phyloP scores from a whole-genome alignment of 306 rosid genomes.

The Mimosa pudica region DNA sequence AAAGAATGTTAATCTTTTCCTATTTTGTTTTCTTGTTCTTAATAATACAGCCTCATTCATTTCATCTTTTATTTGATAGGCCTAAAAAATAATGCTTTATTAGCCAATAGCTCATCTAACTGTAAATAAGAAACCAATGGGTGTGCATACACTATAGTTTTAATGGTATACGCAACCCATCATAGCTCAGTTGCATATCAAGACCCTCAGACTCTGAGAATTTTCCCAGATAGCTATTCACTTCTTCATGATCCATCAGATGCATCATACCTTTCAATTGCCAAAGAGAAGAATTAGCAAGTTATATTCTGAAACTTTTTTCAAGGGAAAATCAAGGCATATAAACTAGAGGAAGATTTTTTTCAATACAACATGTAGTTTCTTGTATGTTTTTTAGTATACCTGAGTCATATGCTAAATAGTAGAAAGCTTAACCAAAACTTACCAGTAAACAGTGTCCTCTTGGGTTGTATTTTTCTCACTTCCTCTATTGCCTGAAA shows the following conservation, averaged over 20 bases:
- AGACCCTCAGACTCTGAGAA: conserved; percentile 76
- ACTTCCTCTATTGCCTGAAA: conserved; percentile 92
- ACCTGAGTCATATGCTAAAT: not conserved
- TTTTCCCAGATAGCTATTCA: conserved; percentile 61
- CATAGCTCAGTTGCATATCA: conserved; percentile 85
- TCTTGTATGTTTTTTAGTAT: not conserved
- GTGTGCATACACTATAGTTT: conserved; percentile 42
- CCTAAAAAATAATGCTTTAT: not conserved
- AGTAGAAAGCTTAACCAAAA: conserved; percentile 25
- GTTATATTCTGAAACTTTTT: conserved; percentile 9
- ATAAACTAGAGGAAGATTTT: conserved; percentile 20
- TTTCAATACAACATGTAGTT: not conserved
- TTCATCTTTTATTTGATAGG: not conserved
- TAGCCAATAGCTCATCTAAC: not conserved
- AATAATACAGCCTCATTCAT: not conserved
- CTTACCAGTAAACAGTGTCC: conserved; percentile 86
- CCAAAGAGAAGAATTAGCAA: conserved; percentile 21
- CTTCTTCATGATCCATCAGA: conserved; percentile 91
- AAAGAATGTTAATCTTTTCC: not conserved
- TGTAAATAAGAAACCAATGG: not conserved
- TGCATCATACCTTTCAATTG: conserved; percentile 91
- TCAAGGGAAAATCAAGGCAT: conserved; percentile 11
- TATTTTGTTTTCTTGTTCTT: not conserved
- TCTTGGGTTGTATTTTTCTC: conserved; percentile 84
- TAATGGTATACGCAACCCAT: conserved; percentile 77